Evolutionary conservation across 1,139 yeast genomes (phyloP), one percentile per base, ranked within the genome.

Genomic region (Sugiyamaella neomexicana): DNA sequence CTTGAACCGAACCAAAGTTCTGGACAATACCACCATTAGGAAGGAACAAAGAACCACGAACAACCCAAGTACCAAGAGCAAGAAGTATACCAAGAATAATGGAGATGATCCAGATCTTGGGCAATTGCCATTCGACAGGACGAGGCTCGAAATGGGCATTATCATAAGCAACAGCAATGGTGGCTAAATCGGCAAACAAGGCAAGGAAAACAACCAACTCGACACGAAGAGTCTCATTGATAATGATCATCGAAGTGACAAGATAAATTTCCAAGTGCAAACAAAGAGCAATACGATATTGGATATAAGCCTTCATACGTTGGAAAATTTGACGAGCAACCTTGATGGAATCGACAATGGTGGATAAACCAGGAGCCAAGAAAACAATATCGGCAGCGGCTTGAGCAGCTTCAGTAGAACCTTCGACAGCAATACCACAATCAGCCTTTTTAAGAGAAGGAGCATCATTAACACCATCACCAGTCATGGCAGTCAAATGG

Each of bases 401-500:
- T 77, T 95, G 83, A 67, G 96, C 96, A 73, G 96, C 95, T 78
- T 89, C 96, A 68, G 96, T 86, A 68, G 96, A 91, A 84, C 96
- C 96, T 79, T 88, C 96, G 75, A 89, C 96, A 73, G 96, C 96
- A 80, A 89, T 89, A 86, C 96, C 96, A 68, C 95, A 87, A 77
- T 89, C 96, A 75, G 96, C 95, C 80, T 88, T 88, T 86, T 89
- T 89, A 78, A 89, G 83, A 65, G 96, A 89, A 73, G 96, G 96
- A 69, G 96, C 96, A 79, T 89, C 96, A 79, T 89, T 89, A 74
- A 89, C 96, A 85, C 96, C 96, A 75, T 89, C 96, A 86, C 96
- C 96, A 81, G 96, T 89, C 96, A 89, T 89, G 76, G 96, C 96
- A 80, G 88, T 95, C 78, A 89, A 83, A 84, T 86, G 87, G 78